Conservation (phyloP, 257 asterid genomes). For the Solanum ahanhuiri region DNA sequence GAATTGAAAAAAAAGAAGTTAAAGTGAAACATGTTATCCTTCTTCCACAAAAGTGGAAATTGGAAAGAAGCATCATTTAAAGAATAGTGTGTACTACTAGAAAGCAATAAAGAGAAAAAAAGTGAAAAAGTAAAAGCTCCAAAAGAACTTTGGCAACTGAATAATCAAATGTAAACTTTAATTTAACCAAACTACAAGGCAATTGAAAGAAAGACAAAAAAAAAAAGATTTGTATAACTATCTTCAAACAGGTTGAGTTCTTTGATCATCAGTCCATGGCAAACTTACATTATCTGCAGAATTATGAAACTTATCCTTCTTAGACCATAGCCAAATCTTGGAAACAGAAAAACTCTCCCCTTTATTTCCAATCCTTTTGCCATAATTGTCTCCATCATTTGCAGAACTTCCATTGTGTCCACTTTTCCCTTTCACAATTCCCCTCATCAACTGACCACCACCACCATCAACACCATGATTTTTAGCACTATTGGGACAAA, state of each 20-base stretch:
- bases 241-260: slow-evolving; percentile 3
- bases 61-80: slow-evolving; percentile 34
- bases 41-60: slow-evolving; percentile 24
- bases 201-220: neutral
- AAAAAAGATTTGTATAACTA: neutral
- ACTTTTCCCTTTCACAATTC: slow-evolving; percentile 21
- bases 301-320: slow-evolving; percentile 52
- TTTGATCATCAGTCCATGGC: slow-evolving; percentile 25
- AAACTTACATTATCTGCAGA: slow-evolving; percentile 27
- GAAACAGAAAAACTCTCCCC: slow-evolving; percentile 98
- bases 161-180: neutral
- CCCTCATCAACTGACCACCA: slow-evolving; percentile 8
- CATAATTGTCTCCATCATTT: slow-evolving; percentile 35
- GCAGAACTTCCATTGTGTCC: slow-evolving; percentile 45
- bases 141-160: slow-evolving; percentile 7
- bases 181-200: neutral
- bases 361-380: slow-evolving; percentile 65
- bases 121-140: slow-evolving; percentile 15
- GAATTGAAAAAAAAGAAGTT: slow-evolving; percentile 19
- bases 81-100: slow-evolving; percentile 14
- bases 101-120: slow-evolving; percentile 17
- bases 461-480: slow-evolving; percentile 11
- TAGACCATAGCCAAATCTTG: slow-evolving; percentile 96
- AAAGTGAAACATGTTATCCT: slow-evolving; percentile 14
- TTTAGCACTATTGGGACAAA: slow-evolving; percentile 26